Evolutionary conservation across 2,329 filamentous ascomycete genomes (phyloP), one percentile per base, ranked within the genome.

Genomic region (Cordyceps tenuipes): DNA sequence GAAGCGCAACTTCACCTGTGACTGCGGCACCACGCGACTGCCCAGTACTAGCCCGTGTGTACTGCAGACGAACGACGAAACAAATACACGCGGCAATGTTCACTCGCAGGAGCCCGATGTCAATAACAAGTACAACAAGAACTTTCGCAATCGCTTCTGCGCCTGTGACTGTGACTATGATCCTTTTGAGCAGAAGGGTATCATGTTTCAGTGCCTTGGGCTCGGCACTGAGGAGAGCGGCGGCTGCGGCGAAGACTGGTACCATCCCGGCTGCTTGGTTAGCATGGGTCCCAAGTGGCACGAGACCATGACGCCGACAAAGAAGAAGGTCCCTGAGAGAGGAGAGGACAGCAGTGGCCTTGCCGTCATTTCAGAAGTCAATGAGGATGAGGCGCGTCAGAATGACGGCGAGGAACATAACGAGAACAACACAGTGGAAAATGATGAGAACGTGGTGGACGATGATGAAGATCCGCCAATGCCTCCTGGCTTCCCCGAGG

Each of bases 181-280:
- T 70, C 85, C 93, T 0, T 83, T 93, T 52, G 81, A 89, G 70
- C 91, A 99, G 71, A 95, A 93, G 67, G 93, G 93, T 0, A 97
- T 92, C 44, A 99, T 99, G 94, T 99, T 95, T 67, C 94, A 99
- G 72, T 99, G 94, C 70, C 73, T 97, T 2, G 93, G 93, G 0
- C 77, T 97, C 0, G 91, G 91, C 0, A 88, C 85, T 0, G 80
- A 83, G 13, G 88, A 93, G 65, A 86, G 87, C 1, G 92, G 92
- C 17, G 93, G 92, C 5, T 97, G 93, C 73, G 93, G 93, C 13
- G 93, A 97, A 75, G 93, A 97, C 70, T 97, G 93, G 93, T 97
- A 91, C 81, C 93, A 97, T 75, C 91, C 93, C 0, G 91, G 94
- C 63, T 97, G 93, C 70, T 77, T 97, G 8, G 84, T 96, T 53